These are phyloP conservation scores for Cordyceps farinosa DNA, from an alignment of 2,329 filamentous ascomycete genomes.

Conservation along the genomic window DNA sequence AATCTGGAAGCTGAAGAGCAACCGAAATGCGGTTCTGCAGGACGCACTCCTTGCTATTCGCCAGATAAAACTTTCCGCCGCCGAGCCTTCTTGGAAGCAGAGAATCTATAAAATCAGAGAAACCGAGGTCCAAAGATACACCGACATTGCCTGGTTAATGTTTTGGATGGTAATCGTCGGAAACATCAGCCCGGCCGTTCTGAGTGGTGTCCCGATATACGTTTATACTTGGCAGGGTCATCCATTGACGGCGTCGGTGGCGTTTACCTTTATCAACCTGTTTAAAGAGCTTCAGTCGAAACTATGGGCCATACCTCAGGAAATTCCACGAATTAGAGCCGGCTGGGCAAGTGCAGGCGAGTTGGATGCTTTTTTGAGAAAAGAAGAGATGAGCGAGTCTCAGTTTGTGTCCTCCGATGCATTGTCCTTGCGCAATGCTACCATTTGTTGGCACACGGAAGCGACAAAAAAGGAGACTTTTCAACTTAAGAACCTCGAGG, in stretches of 20 bases:
- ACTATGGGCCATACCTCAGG: slow-evolving; percentile 5
- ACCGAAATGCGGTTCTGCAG: background rate
- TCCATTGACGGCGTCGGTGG: slow-evolving; percentile 9
- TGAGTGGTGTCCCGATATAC: slow-evolving; percentile 10
- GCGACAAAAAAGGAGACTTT: background rate
- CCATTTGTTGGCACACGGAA: background rate
- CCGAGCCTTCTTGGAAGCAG: slow-evolving; percentile 13
- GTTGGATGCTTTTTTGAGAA: slow-evolving; percentile 16
- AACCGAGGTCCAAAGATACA: slow-evolving; percentile 3
- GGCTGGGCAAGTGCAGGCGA: slow-evolving; percentile 13
- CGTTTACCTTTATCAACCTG: slow-evolving; percentile 18
- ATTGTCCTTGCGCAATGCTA: background rate
- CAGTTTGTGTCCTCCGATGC: background rate
- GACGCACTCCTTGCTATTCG: slow-evolving; percentile 14
- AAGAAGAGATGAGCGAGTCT: background rate
- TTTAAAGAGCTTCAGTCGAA: slow-evolving; percentile 16
- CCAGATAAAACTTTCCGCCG: slow-evolving; percentile 20
- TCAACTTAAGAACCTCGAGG: slow-evolving; percentile 6
- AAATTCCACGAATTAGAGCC: slow-evolving; percentile 10
- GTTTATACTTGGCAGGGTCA: background rate
- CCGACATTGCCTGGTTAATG: background rate
- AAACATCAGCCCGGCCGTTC: slow-evolving; percentile 16
- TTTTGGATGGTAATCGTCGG: background rate
- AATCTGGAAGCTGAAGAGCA: background rate
- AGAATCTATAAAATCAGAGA: slow-evolving; percentile 16